Base-by-base conservation (phyloP, 768 basidiomycete species). In the Ramaria rubella region DNA sequence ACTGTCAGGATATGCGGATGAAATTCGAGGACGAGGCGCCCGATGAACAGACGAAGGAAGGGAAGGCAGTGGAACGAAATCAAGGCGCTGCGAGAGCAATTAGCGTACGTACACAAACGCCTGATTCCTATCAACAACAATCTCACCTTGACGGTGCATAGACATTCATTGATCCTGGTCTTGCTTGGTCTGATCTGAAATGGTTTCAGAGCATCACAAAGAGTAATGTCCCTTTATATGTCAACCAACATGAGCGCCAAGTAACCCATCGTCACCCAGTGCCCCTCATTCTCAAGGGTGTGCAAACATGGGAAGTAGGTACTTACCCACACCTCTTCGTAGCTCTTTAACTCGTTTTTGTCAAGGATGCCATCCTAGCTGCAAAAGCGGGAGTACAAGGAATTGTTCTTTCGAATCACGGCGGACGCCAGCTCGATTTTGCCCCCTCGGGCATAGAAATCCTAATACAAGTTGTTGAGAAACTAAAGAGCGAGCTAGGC, bases 21-120 rank as follows among this genome's bases (percentile, higher is more conserved):
- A 95, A 93, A 67, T 97, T 97, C 59, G 90, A 88, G 36, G 92
- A 87, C 2, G 87, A 85, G 31, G 84, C 82, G 2, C 72, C 76
- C 14, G 66, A 74, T 36, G 77, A 74, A 7, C 80, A 80, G 66
- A 73, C 72, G n/a, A 70, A 70, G 12, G 69, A 74, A 15, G 69
- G 70, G 29, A 75, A 76, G 27, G 73, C 71, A 27, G 81, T 94
- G 43, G 85, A 94, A 64, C 81, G 88, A 42, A 84, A 87, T 52
- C 90, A 96, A 67, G 95, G 95, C 31, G 94, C 92, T 8, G 94
- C 96, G 4, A 75, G 93, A 58, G 95, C 95, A 12, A 98, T 98
- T 66, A 90, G 86, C 58, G 89, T 88, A 70, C 56, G 84, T 68
- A 17, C 19, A 29, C 36, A 33, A 27, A 15, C 17, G 24, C 17